Evolutionary conservation across 139 green algal species (phyloP), one percentile per base, ranked within the genome.

Genomic region (Chlamydomonas schloesseri): DNA sequence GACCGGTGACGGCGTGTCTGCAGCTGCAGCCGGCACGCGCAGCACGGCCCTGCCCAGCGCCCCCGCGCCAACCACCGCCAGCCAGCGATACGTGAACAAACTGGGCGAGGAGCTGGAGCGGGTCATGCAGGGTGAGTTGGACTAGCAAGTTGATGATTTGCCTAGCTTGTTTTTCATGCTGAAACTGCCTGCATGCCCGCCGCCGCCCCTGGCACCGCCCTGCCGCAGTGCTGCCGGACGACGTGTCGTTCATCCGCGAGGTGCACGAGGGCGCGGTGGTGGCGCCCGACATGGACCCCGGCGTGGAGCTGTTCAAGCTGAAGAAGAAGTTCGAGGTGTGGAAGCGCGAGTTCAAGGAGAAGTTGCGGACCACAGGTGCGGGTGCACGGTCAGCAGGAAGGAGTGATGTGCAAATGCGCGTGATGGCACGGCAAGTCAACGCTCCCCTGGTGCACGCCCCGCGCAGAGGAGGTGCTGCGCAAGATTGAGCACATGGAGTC

Each of bases 331-430:
- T 93, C 72, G 89, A 94, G 47, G 65, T 90, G 21, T 95, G 93
- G 93, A 90, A 93, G 68, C 79, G 73, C 34, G 90, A 94, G 53
- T 95, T 95, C 84, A 93, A 94, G 79, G 87, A 87, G 70, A 87
- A 87, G 68, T 69, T 87, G 34, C 53, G 69, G 17, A 87, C 81
- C 21, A 87, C 81, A 62, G 81, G 81, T 87, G 20, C 47, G 64
- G 4, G 55, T n/a, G n/a, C n/a, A n/a, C n/a, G n/a, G n/a, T n/a
- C n/a, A n/a, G n/a, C n/a, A n/a, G n/a, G n/a, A n/a, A n/a, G n/a
- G n/a, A n/a, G n/a, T n/a, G n/a, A n/a, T n/a, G n/a, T n/a, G n/a
- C n/a, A n/a, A n/a, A n/a, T n/a, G n/a, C n/a, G n/a, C n/a, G n/a
- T n/a, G n/a, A n/a, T n/a, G n/a, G n/a, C n/a, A n/a, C n/a, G n/a